These are phyloP conservation scores for Rhytidiadelphus loreus DNA, from an alignment of 225 moss, liverwort and hornwort species.

Conservation along the genomic window DNA sequence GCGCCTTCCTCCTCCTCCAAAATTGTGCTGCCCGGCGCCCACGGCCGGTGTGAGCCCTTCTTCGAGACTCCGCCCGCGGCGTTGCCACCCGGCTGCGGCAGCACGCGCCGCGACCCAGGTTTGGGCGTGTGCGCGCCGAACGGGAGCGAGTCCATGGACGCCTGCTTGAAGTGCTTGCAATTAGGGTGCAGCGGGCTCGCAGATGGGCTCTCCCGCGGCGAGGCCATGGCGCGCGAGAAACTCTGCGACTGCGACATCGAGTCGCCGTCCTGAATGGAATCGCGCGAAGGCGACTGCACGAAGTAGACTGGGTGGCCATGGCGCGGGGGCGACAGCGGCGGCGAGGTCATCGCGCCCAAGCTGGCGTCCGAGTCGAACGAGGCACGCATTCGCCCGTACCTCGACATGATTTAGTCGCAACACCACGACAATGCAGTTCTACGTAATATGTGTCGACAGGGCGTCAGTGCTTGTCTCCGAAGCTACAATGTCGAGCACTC, in stretches of 20 bases:
- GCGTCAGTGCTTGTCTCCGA: neutral
- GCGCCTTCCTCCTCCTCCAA: slow-evolving; percentile 54
- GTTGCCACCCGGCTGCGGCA: slow-evolving; percentile 50
- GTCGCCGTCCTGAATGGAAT: slow-evolving; percentile 66
- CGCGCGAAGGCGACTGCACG: slow-evolving; percentile 77
- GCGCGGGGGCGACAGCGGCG: slow-evolving; percentile 36
- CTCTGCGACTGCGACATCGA: slow-evolving; percentile 52
- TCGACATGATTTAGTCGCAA: slow-evolving; percentile 3
- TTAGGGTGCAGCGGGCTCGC: slow-evolving; percentile 65
- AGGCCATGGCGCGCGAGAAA: slow-evolving; percentile 42
- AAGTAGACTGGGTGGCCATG: slow-evolving; percentile 73
- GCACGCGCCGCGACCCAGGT: slow-evolving; percentile 62
- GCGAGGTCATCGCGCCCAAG: slow-evolving; percentile 17
- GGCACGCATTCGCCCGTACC: slow-evolving; percentile 47
- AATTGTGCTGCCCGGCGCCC: slow-evolving; percentile 42
- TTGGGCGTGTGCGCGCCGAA: slow-evolving; percentile 26
- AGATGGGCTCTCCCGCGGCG: slow-evolving; percentile 48
- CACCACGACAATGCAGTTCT: neutral
- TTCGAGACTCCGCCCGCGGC: neutral
- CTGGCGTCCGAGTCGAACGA: slow-evolving; percentile 53
- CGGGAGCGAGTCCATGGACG: slow-evolving; percentile 31
- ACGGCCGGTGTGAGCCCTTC: slow-evolving; percentile 22
- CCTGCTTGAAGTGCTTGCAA: slow-evolving; percentile 29
- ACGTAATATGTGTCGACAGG: neutral
- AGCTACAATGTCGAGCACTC: neutral